A percentile compares a stretch with the other conserved stretches of the same genome.
Conservation (phyloP, 179 eudicot species). For the Silene noctiflora region DNA sequence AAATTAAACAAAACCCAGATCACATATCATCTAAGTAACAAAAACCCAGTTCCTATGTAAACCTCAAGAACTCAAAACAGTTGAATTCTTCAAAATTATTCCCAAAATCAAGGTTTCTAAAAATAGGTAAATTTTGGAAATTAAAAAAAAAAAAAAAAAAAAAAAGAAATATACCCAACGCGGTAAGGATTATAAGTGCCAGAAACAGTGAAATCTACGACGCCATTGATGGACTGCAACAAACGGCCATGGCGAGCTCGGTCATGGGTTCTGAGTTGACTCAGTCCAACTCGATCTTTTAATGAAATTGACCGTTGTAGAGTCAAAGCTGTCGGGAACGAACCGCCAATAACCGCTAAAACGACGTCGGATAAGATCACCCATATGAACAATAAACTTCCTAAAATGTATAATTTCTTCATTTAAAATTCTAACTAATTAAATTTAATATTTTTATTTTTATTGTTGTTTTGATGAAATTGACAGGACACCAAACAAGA, state of each 20-base stretch:
- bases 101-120: background rate
- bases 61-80: slow-evolving; percentile 3
- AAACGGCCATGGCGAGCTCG: slow-evolving; percentile 62
- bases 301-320: slow-evolving; percentile 73
- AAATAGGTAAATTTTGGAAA: background rate
- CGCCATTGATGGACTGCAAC: slow-evolving; percentile 61
- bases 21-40: slow-evolving; percentile 1
- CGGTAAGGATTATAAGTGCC: slow-evolving; percentile 79
- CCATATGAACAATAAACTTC: slow-evolving; percentile 29
- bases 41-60: slow-evolving; percentile 15
- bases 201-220: slow-evolving; percentile 71
- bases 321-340: slow-evolving; percentile 46
- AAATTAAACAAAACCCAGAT: slow-evolving; percentile 10
- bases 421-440: background rate
- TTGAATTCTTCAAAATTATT: background rate
- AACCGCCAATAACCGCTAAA: slow-evolving; percentile 27
- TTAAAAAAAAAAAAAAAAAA: background rate
- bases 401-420: slow-evolving; percentile 18
- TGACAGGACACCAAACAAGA: slow-evolving; percentile 24
- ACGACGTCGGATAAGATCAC: slow-evolving; percentile 28
- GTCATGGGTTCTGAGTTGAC: slow-evolving; percentile 76
- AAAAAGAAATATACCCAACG: slow-evolving; percentile 61
- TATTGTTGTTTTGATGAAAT: background rate
- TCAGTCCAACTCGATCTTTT: slow-evolving; percentile 56
- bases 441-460: background rate